Evolutionary conservation across 2,329 filamentous ascomycete genomes (phyloP), one percentile per base, ranked within the genome.

Genomic region (Epichloe elymi): DNA sequence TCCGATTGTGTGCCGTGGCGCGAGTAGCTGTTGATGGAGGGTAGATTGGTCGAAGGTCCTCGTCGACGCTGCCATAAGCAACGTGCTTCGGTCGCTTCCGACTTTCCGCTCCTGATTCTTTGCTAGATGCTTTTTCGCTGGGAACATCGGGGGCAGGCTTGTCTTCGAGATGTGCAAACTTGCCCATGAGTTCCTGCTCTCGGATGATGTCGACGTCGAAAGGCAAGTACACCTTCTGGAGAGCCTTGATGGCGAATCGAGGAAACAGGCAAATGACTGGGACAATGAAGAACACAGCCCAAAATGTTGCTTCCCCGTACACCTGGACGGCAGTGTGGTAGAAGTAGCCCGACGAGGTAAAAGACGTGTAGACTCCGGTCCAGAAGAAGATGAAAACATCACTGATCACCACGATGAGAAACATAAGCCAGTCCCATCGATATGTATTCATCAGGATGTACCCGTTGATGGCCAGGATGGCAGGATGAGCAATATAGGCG

Each of bases 361-460:
- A 70, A 3, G 74, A 67, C 0, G 77, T 77, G 70, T 94, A 98
- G 38, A 95, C 77, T 33, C 89, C 93, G 5, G 93, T 96, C 89
- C 93, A 97, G 71, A 95, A 85, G 74, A 89, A 98, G 62, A 97
- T 80, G 60, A 96, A 79, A 33, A 97, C 66, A 55, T 86, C 85
- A 69, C 89, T 95, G 66, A 97, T 78, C 23, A 70, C 69, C 48
- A 94, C 85, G 55, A 96, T 84, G 53, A 95, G 72, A 20, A 90
- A 69, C 70, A 94, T 94, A 61, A 98, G 74, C 91, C 91, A 98
- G 66, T 98, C 93, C 93, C 93, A 98, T 54, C 91, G 82, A 67
- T 95, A 97, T 1, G 87, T 94, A 69, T 98, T 98, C 71, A 97
- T 82, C 57, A 98, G 74, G 58, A 98, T 88, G 71, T 97, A 98